A percentile compares a stretch with the other conserved stretches of the same genome.
These are phyloP conservation scores for Hemisphaericaspora xylanilytica DNA, from an alignment of 1,139 yeast genomes.

Conservation along the genomic window DNA sequence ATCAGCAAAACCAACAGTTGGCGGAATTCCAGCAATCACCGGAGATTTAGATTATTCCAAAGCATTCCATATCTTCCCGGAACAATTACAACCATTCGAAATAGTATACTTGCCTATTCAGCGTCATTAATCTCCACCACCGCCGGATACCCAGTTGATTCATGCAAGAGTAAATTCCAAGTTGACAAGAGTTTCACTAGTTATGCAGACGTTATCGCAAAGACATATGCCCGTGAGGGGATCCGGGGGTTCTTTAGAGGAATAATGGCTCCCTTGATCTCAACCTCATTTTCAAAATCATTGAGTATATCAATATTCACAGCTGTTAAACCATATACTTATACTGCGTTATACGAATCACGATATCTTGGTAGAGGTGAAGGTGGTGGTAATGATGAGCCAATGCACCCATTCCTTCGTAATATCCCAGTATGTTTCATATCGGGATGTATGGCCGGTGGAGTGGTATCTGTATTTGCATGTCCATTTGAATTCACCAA, in stretches of 20 bases:
- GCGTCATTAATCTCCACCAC: constrained; percentile 68
- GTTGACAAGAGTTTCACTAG: constrained; percentile 61
- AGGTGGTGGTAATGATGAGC: constrained; percentile 10
- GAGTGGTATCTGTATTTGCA: constrained; percentile 61
- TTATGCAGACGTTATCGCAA: constrained; percentile 56
- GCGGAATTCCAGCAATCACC: constrained; percentile 43
- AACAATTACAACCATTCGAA: constrained; percentile 51
- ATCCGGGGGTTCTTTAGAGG: constrained; percentile 74
- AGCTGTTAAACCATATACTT: constrained; percentile 49
- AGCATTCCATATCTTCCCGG: constrained; percentile 52
- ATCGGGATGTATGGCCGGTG: constrained; percentile 70
- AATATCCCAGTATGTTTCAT: constrained; percentile 66
- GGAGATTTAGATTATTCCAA: constrained; percentile 36
- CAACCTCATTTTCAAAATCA: constrained; percentile 65
- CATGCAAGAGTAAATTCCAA: constrained; percentile 82
- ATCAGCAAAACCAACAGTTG: constrained; percentile 3
- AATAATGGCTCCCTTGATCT: constrained; percentile 64
- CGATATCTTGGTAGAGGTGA: constrained; percentile 9
- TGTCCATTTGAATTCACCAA: constrained; percentile 88
- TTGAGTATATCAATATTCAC: constrained; percentile 68
- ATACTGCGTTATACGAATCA: constrained; percentile 24
- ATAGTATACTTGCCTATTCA: constrained; percentile 59
- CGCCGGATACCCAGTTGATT: constrained; percentile 82
- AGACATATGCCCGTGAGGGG: constrained; percentile 64
- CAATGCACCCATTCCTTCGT: constrained; percentile 41